Base-by-base conservation (phyloP, 495 filamentous ascomycete species). In the Podospora australis region DNA sequence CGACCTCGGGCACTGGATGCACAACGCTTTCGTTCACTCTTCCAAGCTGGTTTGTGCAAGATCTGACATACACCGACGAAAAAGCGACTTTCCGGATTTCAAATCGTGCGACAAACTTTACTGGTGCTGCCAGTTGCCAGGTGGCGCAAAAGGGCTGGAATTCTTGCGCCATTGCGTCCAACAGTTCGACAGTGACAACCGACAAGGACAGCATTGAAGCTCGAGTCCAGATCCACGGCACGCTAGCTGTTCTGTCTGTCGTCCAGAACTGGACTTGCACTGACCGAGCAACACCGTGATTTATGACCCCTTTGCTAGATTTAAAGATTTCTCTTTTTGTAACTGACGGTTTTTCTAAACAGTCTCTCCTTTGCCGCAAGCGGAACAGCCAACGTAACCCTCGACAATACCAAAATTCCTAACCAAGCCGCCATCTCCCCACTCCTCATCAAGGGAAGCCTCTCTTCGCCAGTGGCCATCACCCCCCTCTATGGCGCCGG, bases 81-180 rank as follows among this genome's bases (percentile, higher is more conserved):
- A 52, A 19, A 6, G 28, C 48, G 9, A 28, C 53, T 5, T 59
- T 69, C 16, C 44, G 52, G 20, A 46, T 64, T 26, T n/a, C 55
- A 14, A 65, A 67, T 24, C 49, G 65, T n/a, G 58, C 57, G 4
- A 65, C 58, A 38, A 49, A 67, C 35, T 57, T 53, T 45, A 50
- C 56, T 7, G 41, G 47, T 2, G 39, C 48, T 36, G 32, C 50
- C 10, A 40, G 30, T 8, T 53, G 55, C 28, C 50, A 56, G 39
- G 26, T 46, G 1, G 23, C 24, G 2, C 26, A 30, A n/a, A 21
- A 44, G 4, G 55, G 44, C 16, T 56, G 50, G 45, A 36, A 39
- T 26, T 28, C 16, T 7, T 45, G 50, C 19, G 34, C 34, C 11
- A 17, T 43, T 30, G 10, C 29, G 9, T 22, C 17, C 8, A n/a